These are phyloP conservation scores for Pichia occidentalis DNA, from an alignment of 805 yeast species.

Conservation along the genomic window DNA sequence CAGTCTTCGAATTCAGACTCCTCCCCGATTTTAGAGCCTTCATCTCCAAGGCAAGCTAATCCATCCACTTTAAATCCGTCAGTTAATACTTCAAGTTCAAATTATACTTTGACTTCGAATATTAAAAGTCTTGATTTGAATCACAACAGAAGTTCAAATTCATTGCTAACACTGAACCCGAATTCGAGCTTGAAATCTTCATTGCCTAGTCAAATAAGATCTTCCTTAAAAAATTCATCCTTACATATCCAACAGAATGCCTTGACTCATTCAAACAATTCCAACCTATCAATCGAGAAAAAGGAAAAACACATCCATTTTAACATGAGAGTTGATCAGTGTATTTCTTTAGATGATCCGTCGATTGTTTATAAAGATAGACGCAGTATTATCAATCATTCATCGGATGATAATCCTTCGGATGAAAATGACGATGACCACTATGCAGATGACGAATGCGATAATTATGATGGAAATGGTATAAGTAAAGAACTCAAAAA, in stretches of 20 bases:
- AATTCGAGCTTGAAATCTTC: constrained; percentile 7
- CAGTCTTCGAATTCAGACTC: constrained; percentile 8
- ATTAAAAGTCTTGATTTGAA: no score
- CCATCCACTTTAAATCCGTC: constrained; percentile 3
- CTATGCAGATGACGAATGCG: constrained; percentile 15
- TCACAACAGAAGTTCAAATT: constrained; percentile 5
- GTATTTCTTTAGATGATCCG: constrained; percentile 58
- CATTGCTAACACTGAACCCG: constrained; percentile 7
- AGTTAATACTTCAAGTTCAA: neutral
- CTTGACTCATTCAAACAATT: no score
- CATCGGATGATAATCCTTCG: constrained; percentile 23
- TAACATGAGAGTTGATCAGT: constrained; percentile 91
- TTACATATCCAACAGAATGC: constrained; percentile 11
- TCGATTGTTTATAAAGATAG: constrained; percentile 4
- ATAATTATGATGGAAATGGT: constrained; percentile 8
- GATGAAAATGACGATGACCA: constrained; percentile 14
- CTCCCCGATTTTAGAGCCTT: constrained; percentile 29
- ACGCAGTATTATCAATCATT: constrained; percentile 10
- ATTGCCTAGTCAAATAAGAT: constrained; percentile 9
- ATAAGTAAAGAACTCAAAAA: neutral
- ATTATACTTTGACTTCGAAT: constrained; percentile 15
- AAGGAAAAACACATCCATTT: constrained; percentile 77
- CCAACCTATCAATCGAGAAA: no score
- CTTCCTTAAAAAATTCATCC: constrained; percentile 13
- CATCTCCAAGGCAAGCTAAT: constrained; percentile 1